These are phyloP conservation scores for Monilinia laxa DNA, from an alignment of 2,329 filamentous ascomycete species.

Conservation along the genomic window DNA sequence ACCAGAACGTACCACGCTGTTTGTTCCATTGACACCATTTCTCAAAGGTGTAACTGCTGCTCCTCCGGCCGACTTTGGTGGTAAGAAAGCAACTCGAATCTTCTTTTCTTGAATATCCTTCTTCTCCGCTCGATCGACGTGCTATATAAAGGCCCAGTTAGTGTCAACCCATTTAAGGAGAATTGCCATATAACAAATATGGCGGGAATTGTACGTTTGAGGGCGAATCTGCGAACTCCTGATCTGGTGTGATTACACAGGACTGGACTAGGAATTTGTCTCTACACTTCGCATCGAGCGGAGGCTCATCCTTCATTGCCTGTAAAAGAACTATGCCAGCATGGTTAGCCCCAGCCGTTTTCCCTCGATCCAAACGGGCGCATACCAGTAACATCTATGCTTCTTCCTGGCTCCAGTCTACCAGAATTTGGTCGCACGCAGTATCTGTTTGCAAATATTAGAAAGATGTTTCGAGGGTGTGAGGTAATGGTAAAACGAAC, in stretches of 20 bases:
- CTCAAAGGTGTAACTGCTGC: constrained; percentile 35
- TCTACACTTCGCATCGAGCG: constrained; percentile 82
- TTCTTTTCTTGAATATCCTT: constrained; percentile 84
- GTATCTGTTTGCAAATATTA: constrained; percentile 61
- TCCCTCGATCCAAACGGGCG: constrained; percentile 19
- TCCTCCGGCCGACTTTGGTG: constrained; percentile 51
- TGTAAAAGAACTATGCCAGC: constrained; percentile 75
- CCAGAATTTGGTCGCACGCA: constrained; percentile 97
- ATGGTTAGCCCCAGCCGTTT: constrained; percentile 26
- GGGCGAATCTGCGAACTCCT: constrained; percentile 77
- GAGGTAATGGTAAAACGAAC: constrained; percentile 54
- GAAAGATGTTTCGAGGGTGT: neutral
- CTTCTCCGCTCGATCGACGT: constrained; percentile 73
- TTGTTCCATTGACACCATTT: constrained; percentile 35
- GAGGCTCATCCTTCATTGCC: constrained; percentile 94
- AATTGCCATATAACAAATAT: neutral
- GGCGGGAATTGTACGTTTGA: constrained; percentile 68
- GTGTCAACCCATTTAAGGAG: neutral
- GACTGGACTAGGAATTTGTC: constrained; percentile 99
- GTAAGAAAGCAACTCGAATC: constrained; percentile 85
- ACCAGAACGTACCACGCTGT: constrained; percentile 30
- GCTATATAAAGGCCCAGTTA: constrained; percentile 54
- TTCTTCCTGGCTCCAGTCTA: constrained; percentile 84
- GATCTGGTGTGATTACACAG: constrained; percentile 76
- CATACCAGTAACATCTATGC: constrained; percentile 90